phyloP scores from a whole-genome alignment of 139 green algal species.

The Haematococcus sp. region DNA sequence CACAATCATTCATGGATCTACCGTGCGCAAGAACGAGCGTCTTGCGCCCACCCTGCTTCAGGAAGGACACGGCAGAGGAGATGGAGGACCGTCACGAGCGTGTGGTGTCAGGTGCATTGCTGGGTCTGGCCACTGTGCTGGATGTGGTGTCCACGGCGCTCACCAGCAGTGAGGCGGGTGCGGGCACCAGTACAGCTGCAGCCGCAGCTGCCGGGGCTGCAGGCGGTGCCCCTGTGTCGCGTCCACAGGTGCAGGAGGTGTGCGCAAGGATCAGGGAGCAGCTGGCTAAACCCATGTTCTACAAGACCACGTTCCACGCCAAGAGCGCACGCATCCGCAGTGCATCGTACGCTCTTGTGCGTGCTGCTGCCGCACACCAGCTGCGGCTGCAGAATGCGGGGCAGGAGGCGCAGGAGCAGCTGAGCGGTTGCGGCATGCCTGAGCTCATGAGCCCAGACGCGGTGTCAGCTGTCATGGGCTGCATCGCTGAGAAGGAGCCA shows the following conservation, averaged over 20 bases:
- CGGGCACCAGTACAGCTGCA: neutral
- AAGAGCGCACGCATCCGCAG: conserved; percentile 44
- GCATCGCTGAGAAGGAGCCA: conserved; percentile 58
- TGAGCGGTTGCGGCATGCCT: neutral
- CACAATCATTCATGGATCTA: too few species aligned
- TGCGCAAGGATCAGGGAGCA: neutral
- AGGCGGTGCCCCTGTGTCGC: neutral
- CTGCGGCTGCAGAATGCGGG: neutral
- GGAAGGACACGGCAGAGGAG: conserved; percentile 70
- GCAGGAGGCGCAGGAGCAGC: neutral
- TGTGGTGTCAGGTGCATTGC: conserved; percentile 49
- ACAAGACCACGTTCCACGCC: conserved; percentile 35
- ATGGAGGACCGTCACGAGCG: conserved; percentile 66
- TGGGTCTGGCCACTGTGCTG: conserved; percentile 55
- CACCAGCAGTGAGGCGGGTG: neutral
- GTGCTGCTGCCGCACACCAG: neutral
- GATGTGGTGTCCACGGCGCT: conserved; percentile 14
- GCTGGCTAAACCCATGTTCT: conserved; percentile 41
- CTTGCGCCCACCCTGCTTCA: neutral
- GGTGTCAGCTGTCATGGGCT: conserved; percentile 25
- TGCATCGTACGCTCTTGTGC: conserved; percentile 35
- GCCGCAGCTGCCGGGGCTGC: neutral
- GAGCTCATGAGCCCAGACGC: neutral
- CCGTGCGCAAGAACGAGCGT: too few species aligned
- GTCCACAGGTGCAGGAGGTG: neutral